Evolutionary conservation across 2,329 filamentous ascomycete species (phyloP).

Genomic region (Pseudogymnoascus sp.): DNA sequence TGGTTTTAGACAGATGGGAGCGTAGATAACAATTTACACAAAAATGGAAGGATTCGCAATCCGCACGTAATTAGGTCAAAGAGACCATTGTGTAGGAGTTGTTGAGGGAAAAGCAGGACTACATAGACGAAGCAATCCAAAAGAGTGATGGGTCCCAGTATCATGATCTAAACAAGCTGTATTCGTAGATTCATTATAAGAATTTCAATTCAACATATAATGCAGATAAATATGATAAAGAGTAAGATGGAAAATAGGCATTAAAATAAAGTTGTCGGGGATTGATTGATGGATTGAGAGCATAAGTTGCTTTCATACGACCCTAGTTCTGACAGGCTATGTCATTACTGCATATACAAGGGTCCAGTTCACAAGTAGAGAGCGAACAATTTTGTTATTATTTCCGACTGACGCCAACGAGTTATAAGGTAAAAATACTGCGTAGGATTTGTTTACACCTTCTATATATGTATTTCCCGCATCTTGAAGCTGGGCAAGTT

Average conservation of each 20-base stretch:
- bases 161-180: conserved; percentile 43
- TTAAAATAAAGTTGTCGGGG: neutral
- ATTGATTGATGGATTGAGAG: neutral
- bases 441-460: neutral
- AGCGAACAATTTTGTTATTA: neutral
- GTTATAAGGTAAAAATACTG: neutral
- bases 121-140: conserved; percentile 68
- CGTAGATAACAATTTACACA: conserved; percentile 41
- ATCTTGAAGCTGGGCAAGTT: neutral
- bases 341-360: neutral
- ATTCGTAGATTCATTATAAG: neutral
- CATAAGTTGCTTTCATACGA: conserved; percentile 1
- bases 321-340: neutral
- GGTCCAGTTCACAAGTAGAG: neutral
- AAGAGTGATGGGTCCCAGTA: conserved; percentile 64
- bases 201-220: neutral
- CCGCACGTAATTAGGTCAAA: conserved; percentile 48
- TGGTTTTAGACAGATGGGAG: neutral
- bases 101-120: conserved; percentile 59
- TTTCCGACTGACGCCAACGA: neutral
- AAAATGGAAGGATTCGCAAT: conserved; percentile 57
- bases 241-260: neutral
- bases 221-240: neutral
- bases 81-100: conserved; percentile 59
- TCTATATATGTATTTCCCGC: neutral